Base-by-base conservation (phyloP, 1,139 yeast species). In the Zygosaccharomyces pseudobailii region DNA sequence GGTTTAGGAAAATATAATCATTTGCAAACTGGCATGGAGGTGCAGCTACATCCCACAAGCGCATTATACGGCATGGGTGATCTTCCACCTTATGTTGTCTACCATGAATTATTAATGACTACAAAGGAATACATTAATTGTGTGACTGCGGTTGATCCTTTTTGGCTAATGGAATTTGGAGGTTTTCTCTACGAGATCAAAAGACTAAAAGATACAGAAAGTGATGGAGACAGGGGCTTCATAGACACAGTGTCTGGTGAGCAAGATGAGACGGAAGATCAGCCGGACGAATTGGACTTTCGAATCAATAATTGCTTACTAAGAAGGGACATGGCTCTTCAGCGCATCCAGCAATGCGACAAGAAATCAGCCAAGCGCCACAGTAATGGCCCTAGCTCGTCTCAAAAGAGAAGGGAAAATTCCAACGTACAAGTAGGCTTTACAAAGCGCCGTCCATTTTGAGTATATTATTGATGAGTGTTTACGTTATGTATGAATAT, bases 31-130 rank as follows among this genome's bases (percentile, higher is more conserved):
- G 90, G 88, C 36, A 80, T 92, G 71, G 78, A 79, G 43, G 78
- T 88, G 75, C 79, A 78, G 53, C 63, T 92, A 38, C 97, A 90
- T 63, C 96, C 97, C 2, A 89, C 97, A 0, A 86, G 95, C 30
- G 79, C 94, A 0, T 70, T 92, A 22, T 82, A 76, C 56, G 95
- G 94, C 0, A 70, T 83, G 51, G 83, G 89, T 25, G 87, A 83
- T 56, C 69, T 88, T 30, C 95, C 96, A 0, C 79, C 80, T 43
- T 84, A 74, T 63, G 86, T 84, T 22, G 71, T 85, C 0, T 85
- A 82, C 59, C 87, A 85, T 63, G 90, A 83, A 58, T 68, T 85
- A 49, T 67, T 84, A 38, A 65, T 84, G 55, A 84, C 90, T 0
- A 71, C 80, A 0, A 78, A 76, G 53, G 88, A 82, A 59, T 84